phyloP scores from a whole-genome alignment of 108 stramenopile genomes.

The Nitzschia sp. region DNA sequence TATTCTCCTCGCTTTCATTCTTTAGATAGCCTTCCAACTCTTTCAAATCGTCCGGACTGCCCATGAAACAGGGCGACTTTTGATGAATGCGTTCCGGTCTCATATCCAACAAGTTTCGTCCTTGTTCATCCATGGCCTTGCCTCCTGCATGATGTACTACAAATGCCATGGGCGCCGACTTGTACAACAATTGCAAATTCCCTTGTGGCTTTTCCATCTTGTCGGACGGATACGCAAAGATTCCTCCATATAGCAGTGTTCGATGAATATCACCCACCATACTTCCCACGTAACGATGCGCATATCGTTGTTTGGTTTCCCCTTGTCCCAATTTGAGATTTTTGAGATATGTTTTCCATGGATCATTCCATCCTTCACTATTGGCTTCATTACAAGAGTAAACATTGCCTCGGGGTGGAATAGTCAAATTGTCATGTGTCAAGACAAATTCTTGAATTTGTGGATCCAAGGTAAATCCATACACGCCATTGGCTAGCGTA shows the following conservation, averaged over 20 bases:
- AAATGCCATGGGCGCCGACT: slow-evolving; percentile 94
- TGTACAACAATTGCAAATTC: slow-evolving; percentile 88
- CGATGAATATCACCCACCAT: slow-evolving; percentile 99
- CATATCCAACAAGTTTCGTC: slow-evolving; percentile 53
- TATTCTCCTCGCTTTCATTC: background rate
- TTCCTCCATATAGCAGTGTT: slow-evolving; percentile 96
- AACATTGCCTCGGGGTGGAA: slow-evolving; percentile 88
- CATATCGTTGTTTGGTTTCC: slow-evolving; percentile 64
- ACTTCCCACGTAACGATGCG: slow-evolving; percentile 95
- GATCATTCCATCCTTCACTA: slow-evolving; percentile 75
- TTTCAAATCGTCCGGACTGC: slow-evolving; percentile 78
- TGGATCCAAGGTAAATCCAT: slow-evolving; percentile 98
- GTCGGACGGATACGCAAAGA: slow-evolving; percentile 96
- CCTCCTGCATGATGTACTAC: slow-evolving; percentile 94
- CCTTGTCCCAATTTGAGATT: slow-evolving; percentile 80
- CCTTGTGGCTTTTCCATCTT: slow-evolving; percentile 71
- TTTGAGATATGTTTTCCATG: slow-evolving; percentile 76
- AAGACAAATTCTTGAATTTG: slow-evolving; percentile 95
- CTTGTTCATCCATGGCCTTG: slow-evolving; percentile 57
- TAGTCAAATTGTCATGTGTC: slow-evolving; percentile 85
- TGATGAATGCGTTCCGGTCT: slow-evolving; percentile 76
- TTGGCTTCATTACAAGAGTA: slow-evolving; percentile 98
- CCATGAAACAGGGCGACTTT: slow-evolving; percentile 84
- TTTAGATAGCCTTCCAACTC: slow-evolving; percentile 69
- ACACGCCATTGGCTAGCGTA: slow-evolving; percentile 83